Evolutionary conservation across 345 rosid species (phyloP), one percentile per base, ranked within the genome.

Genomic region (Euphorbia pulcherrima): DNA sequence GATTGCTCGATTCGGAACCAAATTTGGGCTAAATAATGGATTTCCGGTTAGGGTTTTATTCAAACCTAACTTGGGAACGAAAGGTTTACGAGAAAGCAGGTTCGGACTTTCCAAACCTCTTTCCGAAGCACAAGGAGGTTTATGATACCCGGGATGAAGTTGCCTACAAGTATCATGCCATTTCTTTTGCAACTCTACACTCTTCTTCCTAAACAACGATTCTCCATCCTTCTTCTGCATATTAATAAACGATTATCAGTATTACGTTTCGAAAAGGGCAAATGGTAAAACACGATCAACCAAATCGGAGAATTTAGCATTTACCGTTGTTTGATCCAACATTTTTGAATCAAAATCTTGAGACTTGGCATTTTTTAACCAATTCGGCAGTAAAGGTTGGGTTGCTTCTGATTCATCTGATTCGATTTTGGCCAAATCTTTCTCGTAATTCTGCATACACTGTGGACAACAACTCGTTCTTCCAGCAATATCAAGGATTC

Each of bases 351-450:
- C 80, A 51, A 65, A 75, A 30, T 77, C 84, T 39, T 70, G 76
- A 59, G 74, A 69, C 80, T 84, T 88, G 40, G 93, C 97, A 68
- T 75, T 86, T 71, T 83, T 88, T 79, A 94, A 67, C 99, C 99
- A 94, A 60, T 67, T 83, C 28, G 92, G 96, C 75, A 84, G 79
- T 51, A 77, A 63, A 12, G 82, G 77, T 60, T 69, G 69, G 53
- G 72, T 62, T 68, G 85, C 78, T 75, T 90, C 81, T 53, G 81
- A 57, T 66, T 72, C 87, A 44, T 78, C 66, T 11, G 80, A 66
- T 13, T 69, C 37, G n/a, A 84, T 37, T 54, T 70, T 83, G 8
- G 82, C 85, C 0, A 89, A 77, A 28, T 91, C 97, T 68, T 88
- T 84, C 73, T 89, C 86, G 16, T 81, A 92, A 74, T 80, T 84